Evolutionary conservation across 108 stramenopile genomes (phyloP).

Genomic region (Bacterosira constricta): DNA sequence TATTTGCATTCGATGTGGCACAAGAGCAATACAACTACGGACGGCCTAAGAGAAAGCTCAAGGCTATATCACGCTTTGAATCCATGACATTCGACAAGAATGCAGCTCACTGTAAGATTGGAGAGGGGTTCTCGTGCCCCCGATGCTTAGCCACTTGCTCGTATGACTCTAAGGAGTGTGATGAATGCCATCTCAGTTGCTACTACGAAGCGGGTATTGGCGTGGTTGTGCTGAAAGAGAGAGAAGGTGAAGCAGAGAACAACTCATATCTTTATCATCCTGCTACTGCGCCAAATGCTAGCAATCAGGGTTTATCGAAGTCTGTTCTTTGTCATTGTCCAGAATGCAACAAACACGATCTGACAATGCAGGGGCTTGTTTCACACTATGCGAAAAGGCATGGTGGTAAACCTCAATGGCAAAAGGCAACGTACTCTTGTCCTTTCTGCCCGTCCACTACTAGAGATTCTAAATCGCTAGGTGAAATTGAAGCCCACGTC

Average conservation of each 20-base stretch:
- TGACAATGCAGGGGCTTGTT: constrained; percentile 37
- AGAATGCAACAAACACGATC: constrained; percentile 23
- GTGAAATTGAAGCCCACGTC: constrained; percentile 28
- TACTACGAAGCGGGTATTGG: constrained; percentile 14
- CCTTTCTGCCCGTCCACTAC: constrained; percentile 35
- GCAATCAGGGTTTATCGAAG: constrained; percentile 2
- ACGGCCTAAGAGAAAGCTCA: constrained; percentile 37
- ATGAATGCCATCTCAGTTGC: neutral
- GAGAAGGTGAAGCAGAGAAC: neutral
- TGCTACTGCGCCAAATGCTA: neutral
- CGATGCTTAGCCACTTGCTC: constrained; percentile 3
- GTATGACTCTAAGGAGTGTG: constrained; percentile 4
- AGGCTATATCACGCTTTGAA: constrained; percentile 20
- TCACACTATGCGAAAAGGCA: constrained; percentile 33
- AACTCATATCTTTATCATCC: neutral
- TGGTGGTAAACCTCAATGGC: constrained; percentile 33
- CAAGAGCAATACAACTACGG: neutral
- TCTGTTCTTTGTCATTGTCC: constrained; percentile 40
- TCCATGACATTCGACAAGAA: constrained; percentile 16
- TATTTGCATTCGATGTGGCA: neutral
- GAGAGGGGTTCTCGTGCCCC: constrained; percentile 6
- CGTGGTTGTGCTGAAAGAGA: constrained; percentile 11
- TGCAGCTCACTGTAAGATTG: constrained; percentile 1
- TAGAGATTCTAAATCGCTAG: constrained; percentile 12
- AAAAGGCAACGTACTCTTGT: constrained; percentile 32